Evolutionary conservation across 2,329 filamentous ascomycete genomes (phyloP).

Genomic region (Arthrobotrys entomopaga): DNA sequence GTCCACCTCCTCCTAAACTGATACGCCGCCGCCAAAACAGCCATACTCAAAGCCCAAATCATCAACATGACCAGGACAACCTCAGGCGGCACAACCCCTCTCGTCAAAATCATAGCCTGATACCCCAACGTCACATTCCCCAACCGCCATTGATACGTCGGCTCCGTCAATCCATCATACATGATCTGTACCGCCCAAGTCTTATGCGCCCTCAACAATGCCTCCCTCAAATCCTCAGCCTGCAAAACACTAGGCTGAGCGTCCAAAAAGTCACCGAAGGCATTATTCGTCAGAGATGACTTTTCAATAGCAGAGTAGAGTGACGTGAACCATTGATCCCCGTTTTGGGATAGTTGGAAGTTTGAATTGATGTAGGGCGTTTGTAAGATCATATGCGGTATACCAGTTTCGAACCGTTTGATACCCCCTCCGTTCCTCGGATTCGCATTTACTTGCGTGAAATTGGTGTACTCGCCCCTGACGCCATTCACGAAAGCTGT

Average conservation of each 20-base stretch:
- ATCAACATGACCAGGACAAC: slow-evolving; percentile 28
- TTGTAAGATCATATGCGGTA: slow-evolving; percentile 39
- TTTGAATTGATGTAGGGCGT: slow-evolving; percentile 17
- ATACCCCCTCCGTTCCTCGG: slow-evolving; percentile 43
- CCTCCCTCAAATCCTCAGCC: slow-evolving; percentile 25
- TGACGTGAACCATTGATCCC: slow-evolving; percentile 28
- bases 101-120: slow-evolving; percentile 23
- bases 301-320: slow-evolving; percentile 46
- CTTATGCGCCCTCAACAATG: slow-evolving; percentile 43
- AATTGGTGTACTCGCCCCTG: slow-evolving; percentile 32
- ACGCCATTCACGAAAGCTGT: slow-evolving; percentile 41
- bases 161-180: slow-evolving; percentile 43
- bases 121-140: slow-evolving; percentile 30
- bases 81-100: slow-evolving; percentile 40
- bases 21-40: slow-evolving; percentile 25
- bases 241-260: slow-evolving; percentile 41
- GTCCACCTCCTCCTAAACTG: slow-evolving; percentile 47
- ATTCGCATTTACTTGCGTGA: slow-evolving; percentile 27
- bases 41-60: slow-evolving; percentile 39
- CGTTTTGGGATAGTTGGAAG: slow-evolving; percentile 10
- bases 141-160: slow-evolving; percentile 35
- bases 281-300: slow-evolving; percentile 39
- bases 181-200: slow-evolving; percentile 45
- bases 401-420: slow-evolving; percentile 47
- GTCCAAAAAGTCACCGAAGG: slow-evolving; percentile 41